Percentiles rank a stretch among this genome's conserved stretches.
phyloP scores from a whole-genome alignment of 805 yeast species.

The Sugiyamaella smithiae region DNA sequence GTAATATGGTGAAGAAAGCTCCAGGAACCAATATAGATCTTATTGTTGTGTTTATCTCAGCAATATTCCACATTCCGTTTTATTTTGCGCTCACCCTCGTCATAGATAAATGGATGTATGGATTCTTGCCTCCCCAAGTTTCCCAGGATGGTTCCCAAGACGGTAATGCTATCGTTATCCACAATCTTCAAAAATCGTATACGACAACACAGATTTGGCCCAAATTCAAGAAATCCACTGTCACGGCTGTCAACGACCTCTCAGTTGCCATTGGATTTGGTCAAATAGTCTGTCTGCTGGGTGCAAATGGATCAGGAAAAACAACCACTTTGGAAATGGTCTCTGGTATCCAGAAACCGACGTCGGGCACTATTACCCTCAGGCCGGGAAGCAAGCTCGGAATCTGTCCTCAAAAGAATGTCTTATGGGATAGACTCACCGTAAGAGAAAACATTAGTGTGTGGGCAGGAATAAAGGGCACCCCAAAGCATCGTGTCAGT shows the following conservation, averaged over 20 bases:
- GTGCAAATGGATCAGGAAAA: slow-evolving; percentile 40
- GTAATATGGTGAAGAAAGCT: slow-evolving; percentile 28
- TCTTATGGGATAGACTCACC: slow-evolving; percentile 36
- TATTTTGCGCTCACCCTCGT: slow-evolving; percentile 29
- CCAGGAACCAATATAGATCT: slow-evolving; percentile 28
- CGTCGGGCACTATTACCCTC: slow-evolving; percentile 28
- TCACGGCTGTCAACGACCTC: slow-evolving; percentile 33
- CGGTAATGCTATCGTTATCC: slow-evolving; percentile 27
- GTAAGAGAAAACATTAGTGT: slow-evolving; percentile 34
- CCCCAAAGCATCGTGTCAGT: slow-evolving; percentile 17
- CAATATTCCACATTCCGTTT: slow-evolving; percentile 32
- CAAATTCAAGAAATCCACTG: slow-evolving; percentile 13
- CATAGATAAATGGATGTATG: slow-evolving; percentile 29
- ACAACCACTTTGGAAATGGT: slow-evolving; percentile 39
- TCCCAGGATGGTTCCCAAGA: slow-evolving; percentile 12
- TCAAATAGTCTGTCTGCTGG: slow-evolving; percentile 35
- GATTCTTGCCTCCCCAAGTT: slow-evolving; percentile 22
- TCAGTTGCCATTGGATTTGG: slow-evolving; percentile 30
- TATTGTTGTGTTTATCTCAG: slow-evolving; percentile 32
- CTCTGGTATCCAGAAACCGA: slow-evolving; percentile 33
- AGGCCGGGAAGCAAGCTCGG: slow-evolving; percentile 30
- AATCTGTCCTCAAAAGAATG: slow-evolving; percentile 38
- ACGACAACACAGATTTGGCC: slow-evolving; percentile 13
- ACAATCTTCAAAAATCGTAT: slow-evolving; percentile 28
- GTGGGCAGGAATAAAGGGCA: slow-evolving; percentile 36